Conservation (phyloP, 2,329 filamentous ascomycete genomes). For the Trichoderma guizhouense region DNA sequence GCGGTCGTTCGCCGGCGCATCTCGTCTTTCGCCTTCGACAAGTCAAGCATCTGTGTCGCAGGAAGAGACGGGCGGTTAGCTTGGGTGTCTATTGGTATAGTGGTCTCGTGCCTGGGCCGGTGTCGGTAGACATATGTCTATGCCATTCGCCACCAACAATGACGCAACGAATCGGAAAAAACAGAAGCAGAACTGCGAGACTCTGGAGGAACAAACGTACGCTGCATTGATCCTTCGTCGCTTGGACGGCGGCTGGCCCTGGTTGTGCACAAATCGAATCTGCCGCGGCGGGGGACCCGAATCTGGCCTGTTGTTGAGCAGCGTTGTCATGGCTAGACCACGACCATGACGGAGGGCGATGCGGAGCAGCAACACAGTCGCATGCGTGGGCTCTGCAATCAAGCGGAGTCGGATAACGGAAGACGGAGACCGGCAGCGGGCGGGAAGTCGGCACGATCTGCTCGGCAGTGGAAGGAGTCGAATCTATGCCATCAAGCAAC, state of each 20-base stretch:
- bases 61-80: neutral
- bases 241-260: slow-evolving; percentile 77
- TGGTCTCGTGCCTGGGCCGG: neutral
- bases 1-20: slow-evolving; percentile 69
- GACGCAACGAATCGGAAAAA: neutral
- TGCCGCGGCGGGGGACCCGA: slow-evolving; percentile 48
- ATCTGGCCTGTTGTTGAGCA: slow-evolving; percentile 42
- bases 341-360: slow-evolving; percentile 28
- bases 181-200: neutral
- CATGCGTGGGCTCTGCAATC: slow-evolving; percentile 4
- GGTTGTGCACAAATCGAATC: slow-evolving; percentile 78
- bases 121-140: neutral
- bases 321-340: slow-evolving; percentile 46
- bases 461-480: neutral
- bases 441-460: neutral
- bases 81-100: neutral
- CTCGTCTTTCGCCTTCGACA: slow-evolving; percentile 74
- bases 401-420: neutral
- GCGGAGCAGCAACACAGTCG: slow-evolving; percentile 7
- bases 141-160: neutral
- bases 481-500: neutral
- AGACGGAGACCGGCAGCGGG: neutral
- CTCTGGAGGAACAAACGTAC: slow-evolving; percentile 44
- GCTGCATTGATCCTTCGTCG: slow-evolving; percentile 75
- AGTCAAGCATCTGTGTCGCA: slow-evolving; percentile 56